Conservation (phyloP, 1,139 yeast species). For the Lipomyces yarrowii region DNA sequence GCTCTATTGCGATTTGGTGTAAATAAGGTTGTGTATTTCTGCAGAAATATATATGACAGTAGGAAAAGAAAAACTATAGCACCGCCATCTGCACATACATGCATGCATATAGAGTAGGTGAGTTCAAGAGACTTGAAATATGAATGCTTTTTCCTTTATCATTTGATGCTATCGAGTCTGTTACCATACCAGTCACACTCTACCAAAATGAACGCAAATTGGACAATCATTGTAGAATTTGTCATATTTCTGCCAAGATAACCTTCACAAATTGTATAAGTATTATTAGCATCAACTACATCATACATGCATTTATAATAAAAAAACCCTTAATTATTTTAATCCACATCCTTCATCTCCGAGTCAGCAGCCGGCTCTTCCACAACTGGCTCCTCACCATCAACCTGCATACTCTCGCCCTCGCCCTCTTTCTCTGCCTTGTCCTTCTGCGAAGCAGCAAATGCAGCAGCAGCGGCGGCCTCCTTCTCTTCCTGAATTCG, state of each 20-base stretch:
- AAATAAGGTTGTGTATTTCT: not conserved
- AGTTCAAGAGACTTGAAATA: not conserved
- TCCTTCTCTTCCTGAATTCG: slow-evolving; percentile 22
- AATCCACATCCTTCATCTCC: slow-evolving; percentile 24
- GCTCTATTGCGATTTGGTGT: not conserved
- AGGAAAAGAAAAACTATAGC: not conserved
- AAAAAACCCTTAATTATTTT: not conserved
- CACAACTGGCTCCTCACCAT: slow-evolving; percentile 10
- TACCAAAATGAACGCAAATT: not conserved
- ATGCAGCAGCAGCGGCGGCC: slow-evolving; percentile 32
- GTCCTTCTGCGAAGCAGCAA: slow-evolving; percentile 30
- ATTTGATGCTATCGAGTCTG: not conserved
- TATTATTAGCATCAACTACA: not conserved
- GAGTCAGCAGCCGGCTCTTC: slow-evolving; percentile 9
- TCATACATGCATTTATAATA: not conserved
- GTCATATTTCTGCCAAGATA: not conserved
- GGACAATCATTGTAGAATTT: not conserved
- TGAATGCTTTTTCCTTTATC: too few species aligned
- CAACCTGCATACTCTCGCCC: slow-evolving; percentile 11
- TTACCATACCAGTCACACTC: not conserved
- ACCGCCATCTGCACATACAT: not conserved
- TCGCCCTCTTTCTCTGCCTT: slow-evolving; percentile 11
- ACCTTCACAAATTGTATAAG: not conserved
- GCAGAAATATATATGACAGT: not conserved
- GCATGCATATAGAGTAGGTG: not conserved